Percentiles rank a stretch among this genome's conserved stretches.
phyloP scores from a whole-genome alignment of 495 filamentous ascomycete species.

The Halenospora varia region DNA sequence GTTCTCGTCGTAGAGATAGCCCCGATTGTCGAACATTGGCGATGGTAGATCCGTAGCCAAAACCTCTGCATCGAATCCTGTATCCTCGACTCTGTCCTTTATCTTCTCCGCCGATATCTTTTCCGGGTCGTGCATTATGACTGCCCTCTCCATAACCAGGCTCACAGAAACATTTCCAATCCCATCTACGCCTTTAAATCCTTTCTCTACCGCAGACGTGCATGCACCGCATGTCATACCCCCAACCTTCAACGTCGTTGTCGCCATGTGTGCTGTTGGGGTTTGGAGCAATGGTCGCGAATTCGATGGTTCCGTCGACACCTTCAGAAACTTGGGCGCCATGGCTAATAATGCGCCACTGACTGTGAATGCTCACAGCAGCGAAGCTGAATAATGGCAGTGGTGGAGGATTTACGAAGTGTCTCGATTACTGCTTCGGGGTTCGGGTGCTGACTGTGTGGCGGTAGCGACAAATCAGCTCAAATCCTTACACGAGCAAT shows the following conservation, averaged over 20 bases:
- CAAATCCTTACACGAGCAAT: neutral
- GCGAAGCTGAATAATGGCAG: slow-evolving; percentile 1
- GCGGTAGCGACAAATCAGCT: neutral
- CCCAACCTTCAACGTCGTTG: slow-evolving; percentile 83
- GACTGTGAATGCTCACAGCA: slow-evolving; percentile 10
- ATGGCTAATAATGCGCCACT: slow-evolving; percentile 30
- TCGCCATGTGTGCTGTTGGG: slow-evolving; percentile 51
- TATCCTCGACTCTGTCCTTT: slow-evolving; percentile 83
- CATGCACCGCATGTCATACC: slow-evolving; percentile 96
- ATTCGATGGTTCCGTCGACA: slow-evolving; percentile 34
- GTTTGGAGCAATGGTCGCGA: slow-evolving; percentile 24
- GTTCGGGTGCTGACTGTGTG: neutral
- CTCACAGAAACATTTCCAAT: slow-evolving; percentile 83
- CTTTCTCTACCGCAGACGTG: slow-evolving; percentile 79
- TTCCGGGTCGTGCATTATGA: slow-evolving; percentile 81
- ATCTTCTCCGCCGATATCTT: slow-evolving; percentile 68
- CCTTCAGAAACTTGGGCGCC: slow-evolving; percentile 42
- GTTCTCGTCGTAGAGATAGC: slow-evolving; percentile 26
- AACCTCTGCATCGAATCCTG: slow-evolving; percentile 93
- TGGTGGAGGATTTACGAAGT: neutral
- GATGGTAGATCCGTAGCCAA: slow-evolving; percentile 70
- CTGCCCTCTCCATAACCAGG: slow-evolving; percentile 87
- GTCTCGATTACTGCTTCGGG: neutral
- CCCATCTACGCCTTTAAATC: slow-evolving; percentile 76
- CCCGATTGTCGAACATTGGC: slow-evolving; percentile 28